A percentile compares a stretch with the other conserved stretches of the same genome.
Conservation (phyloP, 257 asterid species). For the Thymus mandschuricus region DNA sequence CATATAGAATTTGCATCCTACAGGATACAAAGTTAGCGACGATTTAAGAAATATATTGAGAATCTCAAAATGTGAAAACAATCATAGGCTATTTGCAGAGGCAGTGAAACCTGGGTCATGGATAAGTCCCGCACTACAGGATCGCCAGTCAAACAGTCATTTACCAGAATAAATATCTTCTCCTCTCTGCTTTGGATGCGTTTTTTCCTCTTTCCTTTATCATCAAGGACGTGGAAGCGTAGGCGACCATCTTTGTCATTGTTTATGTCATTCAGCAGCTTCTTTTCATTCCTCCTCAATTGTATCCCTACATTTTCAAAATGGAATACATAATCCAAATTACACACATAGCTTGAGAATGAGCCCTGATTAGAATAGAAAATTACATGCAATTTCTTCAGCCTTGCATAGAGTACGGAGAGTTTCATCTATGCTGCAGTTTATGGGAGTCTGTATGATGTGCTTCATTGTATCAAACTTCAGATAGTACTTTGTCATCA, state of each 20-base stretch:
- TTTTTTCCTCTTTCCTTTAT: conserved; percentile 81
- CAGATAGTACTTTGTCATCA: conserved; percentile 97
- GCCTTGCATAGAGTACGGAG: conserved; percentile 81
- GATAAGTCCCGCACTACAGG: conserved; percentile 88
- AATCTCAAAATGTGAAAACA: conserved; percentile 16
- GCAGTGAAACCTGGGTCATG: conserved; percentile 78
- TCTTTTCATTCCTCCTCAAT: conserved; percentile 92
- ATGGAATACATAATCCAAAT: conserved; percentile 29
- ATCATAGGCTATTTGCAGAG: conserved; percentile 32
- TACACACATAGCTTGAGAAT: conserved; percentile 21
- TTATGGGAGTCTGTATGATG: conserved; percentile 75
- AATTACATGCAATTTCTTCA: conserved; percentile 86
- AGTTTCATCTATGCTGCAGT: conserved; percentile 74
- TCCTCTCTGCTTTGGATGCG: conserved; percentile 95
- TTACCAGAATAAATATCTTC: conserved; percentile 86
- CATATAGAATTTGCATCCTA: conserved; percentile 85
- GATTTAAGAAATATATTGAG: conserved; percentile 16
- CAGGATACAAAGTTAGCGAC: conserved; percentile 29
- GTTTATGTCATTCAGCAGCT: conserved; percentile 85
- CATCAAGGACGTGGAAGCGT: conserved; percentile 87
- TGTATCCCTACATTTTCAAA: conserved; percentile 87
- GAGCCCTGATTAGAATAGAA: conserved; percentile 27
- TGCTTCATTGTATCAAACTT: conserved; percentile 96
- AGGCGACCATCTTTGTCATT: conserved; percentile 85
- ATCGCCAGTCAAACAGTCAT: conserved; percentile 96